Conservation (phyloP, 306 rosid genomes). For the Prosopis cineraria region DNA sequence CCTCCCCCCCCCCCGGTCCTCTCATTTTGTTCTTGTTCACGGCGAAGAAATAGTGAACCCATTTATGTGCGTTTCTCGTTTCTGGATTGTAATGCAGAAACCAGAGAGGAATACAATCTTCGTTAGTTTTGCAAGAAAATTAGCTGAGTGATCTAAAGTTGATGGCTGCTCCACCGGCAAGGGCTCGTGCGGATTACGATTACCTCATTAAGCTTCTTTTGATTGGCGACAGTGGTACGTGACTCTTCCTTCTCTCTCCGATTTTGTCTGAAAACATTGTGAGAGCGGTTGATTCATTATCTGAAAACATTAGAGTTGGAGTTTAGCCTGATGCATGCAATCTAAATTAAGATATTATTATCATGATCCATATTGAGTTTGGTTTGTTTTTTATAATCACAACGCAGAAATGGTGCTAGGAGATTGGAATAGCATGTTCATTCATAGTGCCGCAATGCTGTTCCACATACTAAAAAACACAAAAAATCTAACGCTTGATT, state of each 20-base stretch:
- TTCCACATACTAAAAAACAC: neutral
- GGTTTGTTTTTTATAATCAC: no score
- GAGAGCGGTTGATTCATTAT: neutral
- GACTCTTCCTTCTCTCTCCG: neutral
- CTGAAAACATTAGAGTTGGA: conserved; percentile 24
- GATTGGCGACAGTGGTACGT: conserved; percentile 94
- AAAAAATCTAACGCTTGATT: neutral
- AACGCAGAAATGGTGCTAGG: no score
- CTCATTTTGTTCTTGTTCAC: neutral
- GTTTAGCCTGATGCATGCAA: neutral
- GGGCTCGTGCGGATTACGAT: conserved; percentile 99
- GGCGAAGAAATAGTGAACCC: neutral
- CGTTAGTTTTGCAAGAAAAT: conserved; percentile 27
- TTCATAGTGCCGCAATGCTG: neutral
- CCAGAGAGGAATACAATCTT: conserved; percentile 31
- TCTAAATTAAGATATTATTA: neutral
- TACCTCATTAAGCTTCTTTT: conserved; percentile 90
- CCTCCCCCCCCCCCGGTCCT: neutral
- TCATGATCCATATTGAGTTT: no score
- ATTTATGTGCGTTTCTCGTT: neutral
- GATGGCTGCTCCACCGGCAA: conserved; percentile 99
- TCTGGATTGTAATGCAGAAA: conserved; percentile 24
- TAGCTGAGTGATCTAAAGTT: conserved; percentile 23
- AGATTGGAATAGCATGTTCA: no score
- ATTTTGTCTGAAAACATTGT: neutral